Evolutionary conservation across 257 asterid species (phyloP).

Genomic region (Misopates orontium): DNA sequence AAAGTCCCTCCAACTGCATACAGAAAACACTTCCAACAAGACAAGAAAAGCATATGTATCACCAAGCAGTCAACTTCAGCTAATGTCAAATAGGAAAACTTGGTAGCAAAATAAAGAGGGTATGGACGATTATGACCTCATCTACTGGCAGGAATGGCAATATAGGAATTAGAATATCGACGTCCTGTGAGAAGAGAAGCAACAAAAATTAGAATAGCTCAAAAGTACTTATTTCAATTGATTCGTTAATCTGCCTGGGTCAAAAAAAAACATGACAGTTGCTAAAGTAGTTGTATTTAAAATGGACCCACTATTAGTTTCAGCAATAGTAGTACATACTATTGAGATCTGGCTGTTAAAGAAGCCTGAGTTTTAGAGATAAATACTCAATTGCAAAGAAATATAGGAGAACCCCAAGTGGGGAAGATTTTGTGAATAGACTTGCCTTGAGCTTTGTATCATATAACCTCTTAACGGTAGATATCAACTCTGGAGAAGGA

Average conservation of each 20-base stretch:
- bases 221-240: not conserved
- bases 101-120: constrained; percentile 4
- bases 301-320: constrained; percentile 2
- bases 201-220: constrained; percentile 24
- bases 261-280: not conserved
- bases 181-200: constrained; percentile 58
- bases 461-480: constrained; percentile 67
- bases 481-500: constrained; percentile 76
- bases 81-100: constrained; percentile 17
- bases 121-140: constrained; percentile 54
- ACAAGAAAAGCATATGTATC: not conserved
- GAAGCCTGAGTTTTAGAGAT: constrained; percentile 10
- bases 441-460: constrained; percentile 75
- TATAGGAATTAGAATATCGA: constrained; percentile 74
- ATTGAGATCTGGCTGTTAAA: constrained; percentile 15
- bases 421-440: constrained; percentile 15
- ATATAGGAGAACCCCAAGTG: constrained; percentile 8
- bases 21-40: constrained; percentile 7
- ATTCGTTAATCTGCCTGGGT: not conserved
- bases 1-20: not conserved
- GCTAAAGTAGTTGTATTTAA: not conserved
- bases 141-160: constrained; percentile 84
- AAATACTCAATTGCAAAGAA: constrained; percentile 10
- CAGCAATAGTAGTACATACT: not conserved
- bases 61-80: constrained; percentile 21